These are phyloP conservation scores for Fusarium goolgardi DNA, from an alignment of 2,329 filamentous ascomycete species.

Conservation along the genomic window DNA sequence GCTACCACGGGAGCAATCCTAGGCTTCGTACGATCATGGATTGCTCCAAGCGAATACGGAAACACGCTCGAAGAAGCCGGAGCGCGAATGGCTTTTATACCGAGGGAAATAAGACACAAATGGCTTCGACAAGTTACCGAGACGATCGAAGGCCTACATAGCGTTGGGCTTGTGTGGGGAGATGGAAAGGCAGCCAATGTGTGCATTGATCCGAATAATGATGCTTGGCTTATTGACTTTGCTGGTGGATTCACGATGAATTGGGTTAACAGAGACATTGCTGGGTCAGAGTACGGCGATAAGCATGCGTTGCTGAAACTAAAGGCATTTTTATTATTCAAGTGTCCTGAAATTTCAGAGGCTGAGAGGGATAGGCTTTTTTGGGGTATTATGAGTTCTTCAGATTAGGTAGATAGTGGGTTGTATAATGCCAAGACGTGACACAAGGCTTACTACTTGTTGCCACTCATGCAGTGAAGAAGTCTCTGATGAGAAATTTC, in stretches of 20 bases:
- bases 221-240: conserved; percentile 18
- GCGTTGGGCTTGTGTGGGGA: conserved; percentile 3
- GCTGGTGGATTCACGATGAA: background rate
- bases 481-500: background rate
- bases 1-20: background rate
- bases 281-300: background rate
- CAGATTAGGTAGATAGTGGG: background rate
- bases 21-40: background rate
- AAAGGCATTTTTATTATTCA: background rate
- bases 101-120: background rate
- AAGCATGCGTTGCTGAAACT: background rate
- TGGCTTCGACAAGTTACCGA: background rate
- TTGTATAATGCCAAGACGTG: background rate
- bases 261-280: conserved; percentile 2
- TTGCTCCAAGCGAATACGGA: background rate
- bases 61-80: background rate
- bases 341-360: background rate
- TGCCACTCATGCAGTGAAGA: background rate
- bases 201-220: conserved; percentile 1
- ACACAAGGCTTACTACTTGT: background rate
- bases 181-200: conserved; percentile 10
- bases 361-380: background rate
- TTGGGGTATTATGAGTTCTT: background rate
- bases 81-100: background rate
- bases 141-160: background rate